Base-by-base conservation (phyloP, 768 basidiomycete genomes). In the Pleurotus cornucopiae region DNA sequence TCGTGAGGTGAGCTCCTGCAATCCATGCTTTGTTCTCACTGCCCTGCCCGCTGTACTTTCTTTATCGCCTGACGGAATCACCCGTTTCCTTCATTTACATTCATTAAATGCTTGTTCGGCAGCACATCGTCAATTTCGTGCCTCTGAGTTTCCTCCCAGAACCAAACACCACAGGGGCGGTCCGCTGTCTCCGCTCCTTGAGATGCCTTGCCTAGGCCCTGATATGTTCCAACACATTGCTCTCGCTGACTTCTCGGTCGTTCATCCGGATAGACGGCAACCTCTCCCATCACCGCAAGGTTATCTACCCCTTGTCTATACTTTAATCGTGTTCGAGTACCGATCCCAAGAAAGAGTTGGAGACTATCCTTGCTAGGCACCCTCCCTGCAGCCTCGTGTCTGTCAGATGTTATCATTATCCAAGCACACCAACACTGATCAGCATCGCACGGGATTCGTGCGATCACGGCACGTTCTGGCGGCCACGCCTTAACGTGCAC, bases 51-150 rank as follows among this genome's bases (percentile, higher is more conserved):
- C 13, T 43, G 41, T 43, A n/a, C 20, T n/a, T 43, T 43, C 41
- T 20, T n/a, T n/a, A 62, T 67, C 63, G 62, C 60, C 63, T 66
- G 60, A 63, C 63, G 59, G 54, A 43, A 59, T 52, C 26, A 25
- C 39, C 40, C 45, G 49, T 55, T 49, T 30, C 58, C 58, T 61
- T 65, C 62, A 62, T 38, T 52, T 26, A 6, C 54, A 9, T 46
- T 30, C 20, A 26, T 52, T 37, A 52, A 37, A 40, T 38, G 38
- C 51, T 52, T 30, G 41, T 52, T 16, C 9, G 41, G 38, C 26
- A 13, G 26, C 21, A 34, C 25, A 52, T 41, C 21, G 14, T 26
- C 14, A 49, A 34, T 14, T 7, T 49, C 23, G n/a, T 49, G 30
- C 30, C 30, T 34, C 7, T 11, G 16, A 21, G 18, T 37, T 16